Base-by-base conservation (phyloP, 805 yeast species). In the Candida michaelii region DNA sequence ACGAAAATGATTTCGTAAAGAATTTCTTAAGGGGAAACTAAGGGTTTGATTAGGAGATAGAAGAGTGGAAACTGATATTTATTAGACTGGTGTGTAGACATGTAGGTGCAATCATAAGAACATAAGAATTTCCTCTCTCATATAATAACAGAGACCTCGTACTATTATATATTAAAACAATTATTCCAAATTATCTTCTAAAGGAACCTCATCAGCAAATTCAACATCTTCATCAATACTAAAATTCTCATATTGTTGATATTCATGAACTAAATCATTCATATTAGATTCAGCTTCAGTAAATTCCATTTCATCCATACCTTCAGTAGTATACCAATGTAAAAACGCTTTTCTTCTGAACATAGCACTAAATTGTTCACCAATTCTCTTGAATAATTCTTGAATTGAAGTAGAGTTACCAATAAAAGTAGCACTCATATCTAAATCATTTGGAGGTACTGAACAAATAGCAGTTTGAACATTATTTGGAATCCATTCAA, bases 301-400 rank as follows among this genome's bases (percentile, higher is more conserved):
- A 67, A 89, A 89, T 71, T 89, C 97, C 75, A 83, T 77, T 71
- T 85, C 95, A 60, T 89, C 97, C 97, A 89, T 89, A 73, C 97
- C 97, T 69, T 89, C 97, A 54, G 83, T 78, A 8, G 93, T 86
- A 71, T 88, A 89, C 97, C 97, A 89, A 69, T 89, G 96, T 71
- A 89, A 82, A 81, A 89, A 89, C 50, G 97, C 97, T 66, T 84
- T 85, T 73, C 93, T 87, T 64, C 87, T 80, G 70, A 85, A 89
- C 97, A 89, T 89, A 47, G 89, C 90, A 54, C 83, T 75, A 70
- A 89, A 89, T 70, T 89, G 96, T 56, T 79, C 88, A 51, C 91
- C 91, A 44, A 87, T 85, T 70, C 97, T 83, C 69, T 82, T 81
- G 71, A 89, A 89, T 58, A 89, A 73, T 66, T 89, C 95, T 71